Base-by-base conservation (phyloP, 176 grass and related monocot species). In the Avena atlantica region DNA sequence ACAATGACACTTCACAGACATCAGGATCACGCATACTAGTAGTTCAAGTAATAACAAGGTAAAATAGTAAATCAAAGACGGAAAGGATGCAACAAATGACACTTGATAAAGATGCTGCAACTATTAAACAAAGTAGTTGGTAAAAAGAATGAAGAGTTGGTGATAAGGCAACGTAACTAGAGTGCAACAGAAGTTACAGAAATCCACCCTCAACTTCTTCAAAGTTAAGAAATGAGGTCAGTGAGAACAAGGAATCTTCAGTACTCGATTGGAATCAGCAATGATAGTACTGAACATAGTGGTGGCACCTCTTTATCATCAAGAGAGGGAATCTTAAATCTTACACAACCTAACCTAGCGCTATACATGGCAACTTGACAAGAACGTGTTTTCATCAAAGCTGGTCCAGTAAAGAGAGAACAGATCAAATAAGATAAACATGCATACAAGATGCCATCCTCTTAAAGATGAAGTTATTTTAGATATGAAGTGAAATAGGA, bases 121-220 rank as follows among this genome's bases (percentile, higher is more conserved):
- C 76, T 80, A 4, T 71, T 21, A 78, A 83, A 78, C 31, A 78
- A 79, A 78, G 57, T 34, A 74, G 85, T 80, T 87, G 74, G 56
- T 66, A 11, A 79, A 81, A 42, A n/a, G 14, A 83, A 65, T 10
- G n/a, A 9, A 23, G 45, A 83, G 66, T 84, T 36, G 64, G 64
- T 67, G 64, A 89, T 6, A 48, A 40, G 81, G 45, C 37, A 86
- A 81, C 51, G 60, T 10, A 85, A 21, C 12, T 56, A 12, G 14
- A 80, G 81, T 57, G 71, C 55, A 89, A 50, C 23, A 12, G 53
- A 58, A 61, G 78, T 66, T 78, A 25, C 24, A 63, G 42, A 19
- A 55, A 8, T 76, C 34, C 34, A 23, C 58, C 19, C 70, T 51
- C 37, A 57, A 84, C 75, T 84, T 78, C 11, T 20, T 58, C 1